phyloP scores from a whole-genome alignment of 495 filamentous ascomycete species.

The Rostrohypoxylon terebratum region DNA sequence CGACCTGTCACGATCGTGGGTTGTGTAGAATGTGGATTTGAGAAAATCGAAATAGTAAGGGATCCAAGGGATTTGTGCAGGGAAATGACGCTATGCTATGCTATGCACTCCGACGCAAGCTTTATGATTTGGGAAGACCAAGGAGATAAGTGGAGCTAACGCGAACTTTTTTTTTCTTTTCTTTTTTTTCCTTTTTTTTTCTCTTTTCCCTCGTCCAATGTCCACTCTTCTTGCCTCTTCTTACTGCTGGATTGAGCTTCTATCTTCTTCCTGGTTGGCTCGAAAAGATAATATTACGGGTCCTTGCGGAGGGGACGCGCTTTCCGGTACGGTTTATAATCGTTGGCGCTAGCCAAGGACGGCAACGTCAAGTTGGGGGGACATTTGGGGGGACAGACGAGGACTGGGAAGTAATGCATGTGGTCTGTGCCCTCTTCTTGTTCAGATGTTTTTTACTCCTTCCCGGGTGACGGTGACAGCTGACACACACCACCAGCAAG shows the following conservation, averaged over 20 bases:
- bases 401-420: conserved; percentile 21
- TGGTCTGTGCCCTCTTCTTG: conserved; percentile 20
- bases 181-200: conserved; percentile 17
- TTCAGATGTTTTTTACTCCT: not conserved
- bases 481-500: conserved; percentile 27
- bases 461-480: conserved; percentile 32
- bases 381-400: conserved; percentile 1
- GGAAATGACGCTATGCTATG: conserved; percentile 46
- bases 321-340: conserved; percentile 38
- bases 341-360: conserved; percentile 28
- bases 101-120: conserved; percentile 14
- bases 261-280: conserved; percentile 24
- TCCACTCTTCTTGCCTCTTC: not conserved
- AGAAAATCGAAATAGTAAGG: conserved; percentile 6
- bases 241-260: conserved; percentile 7
- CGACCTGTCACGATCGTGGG: not conserved
- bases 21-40: conserved; percentile 2
- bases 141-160: conserved; percentile 8
- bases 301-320: conserved; percentile 36
- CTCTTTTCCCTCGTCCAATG: not conserved
- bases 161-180: conserved; percentile 21
- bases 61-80: conserved; percentile 42
- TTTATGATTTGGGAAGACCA: conserved; percentile 29
- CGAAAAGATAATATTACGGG: conserved; percentile 20
- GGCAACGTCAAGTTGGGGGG: conserved; percentile 6